phyloP scores from a whole-genome alignment of 257 asterid species.

The Solanum pimpinellifolium region DNA sequence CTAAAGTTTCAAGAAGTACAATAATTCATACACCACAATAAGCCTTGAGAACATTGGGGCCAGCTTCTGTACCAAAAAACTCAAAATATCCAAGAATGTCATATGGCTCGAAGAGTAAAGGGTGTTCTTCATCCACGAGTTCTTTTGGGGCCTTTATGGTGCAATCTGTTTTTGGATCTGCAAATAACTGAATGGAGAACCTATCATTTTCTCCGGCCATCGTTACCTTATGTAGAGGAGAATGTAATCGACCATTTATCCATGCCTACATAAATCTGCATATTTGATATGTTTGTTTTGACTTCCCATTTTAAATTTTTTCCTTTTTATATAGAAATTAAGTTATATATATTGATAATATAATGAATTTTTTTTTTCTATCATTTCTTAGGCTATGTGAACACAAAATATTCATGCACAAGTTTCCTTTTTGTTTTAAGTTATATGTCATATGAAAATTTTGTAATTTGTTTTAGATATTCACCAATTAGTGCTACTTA shows the following conservation, averaged over 20 bases:
- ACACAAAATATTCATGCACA: too few relatives aligned
- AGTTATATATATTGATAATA: too few relatives aligned
- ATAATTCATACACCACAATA: background rate
- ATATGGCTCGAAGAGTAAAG: background rate
- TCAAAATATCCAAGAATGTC: background rate
- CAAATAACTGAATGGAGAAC: background rate
- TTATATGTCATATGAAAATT: too few relatives aligned
- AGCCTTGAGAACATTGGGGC: background rate
- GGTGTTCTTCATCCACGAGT: background rate
- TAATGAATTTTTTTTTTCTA: too few relatives aligned
- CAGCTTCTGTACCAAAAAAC: background rate
- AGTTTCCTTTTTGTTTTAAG: too few relatives aligned
- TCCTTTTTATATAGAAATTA: too few relatives aligned
- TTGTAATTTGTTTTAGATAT: too few relatives aligned
- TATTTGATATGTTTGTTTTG: too few relatives aligned
- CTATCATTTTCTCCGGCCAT: background rate
- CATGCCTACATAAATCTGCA: background rate
- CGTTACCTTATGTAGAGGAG: background rate
- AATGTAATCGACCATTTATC: background rate
- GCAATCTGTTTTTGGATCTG: background rate
- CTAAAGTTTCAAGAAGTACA: background rate
- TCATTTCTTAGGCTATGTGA: too few relatives aligned
- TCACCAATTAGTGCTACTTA: too few relatives aligned
- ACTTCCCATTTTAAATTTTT: too few relatives aligned
- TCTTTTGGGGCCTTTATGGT: background rate